Evolutionary conservation across 2,329 filamentous ascomycete genomes (phyloP).

Genomic region (Alternaria atra): DNA sequence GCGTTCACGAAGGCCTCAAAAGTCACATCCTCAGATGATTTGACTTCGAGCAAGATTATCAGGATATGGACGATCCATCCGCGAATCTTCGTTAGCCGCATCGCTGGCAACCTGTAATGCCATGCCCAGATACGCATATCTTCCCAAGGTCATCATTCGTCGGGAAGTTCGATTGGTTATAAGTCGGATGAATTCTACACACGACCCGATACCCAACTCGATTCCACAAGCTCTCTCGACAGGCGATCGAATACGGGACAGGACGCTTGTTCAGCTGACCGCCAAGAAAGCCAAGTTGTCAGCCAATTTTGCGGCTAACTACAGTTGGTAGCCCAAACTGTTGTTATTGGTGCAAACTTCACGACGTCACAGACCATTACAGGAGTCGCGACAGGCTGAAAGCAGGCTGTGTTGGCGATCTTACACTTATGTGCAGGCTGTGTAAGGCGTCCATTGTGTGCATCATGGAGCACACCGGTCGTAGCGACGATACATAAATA

Average conservation of each 20-base stretch:
- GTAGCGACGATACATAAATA: not conserved
- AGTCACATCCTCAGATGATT: not conserved
- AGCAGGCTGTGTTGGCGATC: slow-evolving; percentile 31
- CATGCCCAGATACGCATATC: not conserved
- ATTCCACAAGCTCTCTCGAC: not conserved
- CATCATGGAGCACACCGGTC: not conserved
- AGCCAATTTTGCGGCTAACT: slow-evolving; percentile 17
- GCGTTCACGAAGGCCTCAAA: not conserved
- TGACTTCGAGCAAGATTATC: too few relatives aligned
- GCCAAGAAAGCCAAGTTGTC: slow-evolving; percentile 28
- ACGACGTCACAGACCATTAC: slow-evolving; percentile 22
- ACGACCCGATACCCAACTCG: not conserved
- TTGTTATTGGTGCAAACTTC: not conserved
- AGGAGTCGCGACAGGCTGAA: slow-evolving; percentile 1
- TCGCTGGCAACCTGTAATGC: not conserved
- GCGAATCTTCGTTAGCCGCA: not conserved
- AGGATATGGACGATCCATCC: not conserved
- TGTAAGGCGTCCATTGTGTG: slow-evolving; percentile 9
- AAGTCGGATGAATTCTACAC: not conserved
- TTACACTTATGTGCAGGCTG: slow-evolving; percentile 16
- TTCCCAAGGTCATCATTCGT: not conserved
- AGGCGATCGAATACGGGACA: not conserved
- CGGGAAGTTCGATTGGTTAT: not conserved
- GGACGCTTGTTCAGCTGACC: slow-evolving; percentile 2
- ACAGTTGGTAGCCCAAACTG: slow-evolving; percentile 15